Percentiles rank a stretch among this genome's conserved stretches.
phyloP scores from a whole-genome alignment of 192 early-diverging fungal species.

The Coemansia sp. region DNA sequence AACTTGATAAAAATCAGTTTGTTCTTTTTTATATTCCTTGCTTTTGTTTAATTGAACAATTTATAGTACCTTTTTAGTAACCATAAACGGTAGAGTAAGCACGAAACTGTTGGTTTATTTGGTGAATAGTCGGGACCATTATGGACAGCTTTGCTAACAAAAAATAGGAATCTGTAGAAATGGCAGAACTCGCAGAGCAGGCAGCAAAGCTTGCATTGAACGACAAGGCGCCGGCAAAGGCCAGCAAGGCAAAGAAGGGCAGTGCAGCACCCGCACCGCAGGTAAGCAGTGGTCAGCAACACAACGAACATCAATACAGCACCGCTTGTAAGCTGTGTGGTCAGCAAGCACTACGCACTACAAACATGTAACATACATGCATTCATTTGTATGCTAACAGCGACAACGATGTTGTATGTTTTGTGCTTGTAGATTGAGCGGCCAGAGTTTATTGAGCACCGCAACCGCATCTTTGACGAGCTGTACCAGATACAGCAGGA shows the following conservation, averaged over 20 bases:
- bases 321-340: no score
- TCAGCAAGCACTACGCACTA: no score
- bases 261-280: slow-evolving; percentile 15
- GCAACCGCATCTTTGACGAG: slow-evolving; percentile 56
- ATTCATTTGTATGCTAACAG: no score
- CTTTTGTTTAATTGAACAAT: no score
- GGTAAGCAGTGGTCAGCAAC: slow-evolving; percentile 12
- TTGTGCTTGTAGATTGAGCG: slow-evolving; percentile 29
- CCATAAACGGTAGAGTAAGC: no score
- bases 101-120: no score
- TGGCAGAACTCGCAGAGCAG: slow-evolving; percentile 40
- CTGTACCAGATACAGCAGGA: slow-evolving; percentile 50
- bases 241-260: slow-evolving; percentile 30
- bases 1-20: neutral
- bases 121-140: no score
- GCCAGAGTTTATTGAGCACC: slow-evolving; percentile 53
- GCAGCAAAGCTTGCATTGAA: slow-evolving; percentile 33
- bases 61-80: no score
- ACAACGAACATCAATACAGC: no score
- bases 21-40: no score
- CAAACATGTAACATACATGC: no score
- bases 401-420: neutral
- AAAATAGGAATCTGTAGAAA: slow-evolving; percentile 5
- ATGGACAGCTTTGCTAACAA: neutral
- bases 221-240: slow-evolving; percentile 23